phyloP scores from a whole-genome alignment of 192 early-diverging fungal genomes.

The Coemansia sp. region DNA sequence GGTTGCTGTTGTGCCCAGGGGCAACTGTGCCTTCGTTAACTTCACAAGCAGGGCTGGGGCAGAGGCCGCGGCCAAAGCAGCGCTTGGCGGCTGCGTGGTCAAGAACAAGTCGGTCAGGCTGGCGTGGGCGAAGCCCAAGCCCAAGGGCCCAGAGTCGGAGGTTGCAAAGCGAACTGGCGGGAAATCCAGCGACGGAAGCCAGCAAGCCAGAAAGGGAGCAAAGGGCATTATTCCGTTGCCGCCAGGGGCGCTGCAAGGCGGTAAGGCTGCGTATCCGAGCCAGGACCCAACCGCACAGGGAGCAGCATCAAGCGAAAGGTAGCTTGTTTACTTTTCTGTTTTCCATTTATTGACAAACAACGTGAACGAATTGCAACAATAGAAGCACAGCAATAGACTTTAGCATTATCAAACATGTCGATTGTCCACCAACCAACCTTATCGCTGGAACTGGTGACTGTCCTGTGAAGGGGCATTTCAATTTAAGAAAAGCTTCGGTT shows the following conservation, averaged over 20 bases:
- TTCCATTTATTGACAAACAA: not conserved
- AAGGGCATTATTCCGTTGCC: slow-evolving; percentile 23
- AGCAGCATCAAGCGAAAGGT: slow-evolving; percentile 15
- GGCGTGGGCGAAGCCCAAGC: slow-evolving; percentile 80
- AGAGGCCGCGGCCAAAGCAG: slow-evolving; percentile 76
- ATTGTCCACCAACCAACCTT: too few species aligned
- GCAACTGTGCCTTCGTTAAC: slow-evolving; percentile 90
- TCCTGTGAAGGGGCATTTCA: too few species aligned
- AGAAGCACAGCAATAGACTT: too few species aligned
- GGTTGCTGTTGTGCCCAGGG: slow-evolving; percentile 74
- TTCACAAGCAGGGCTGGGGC: slow-evolving; percentile 77
- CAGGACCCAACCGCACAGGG: slow-evolving; percentile 62
- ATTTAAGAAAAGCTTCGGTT: too few species aligned
- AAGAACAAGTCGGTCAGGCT: slow-evolving; percentile 71
- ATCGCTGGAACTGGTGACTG: too few species aligned
- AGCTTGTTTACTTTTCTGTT: not conserved
- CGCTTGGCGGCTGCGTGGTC: slow-evolving; percentile 69
- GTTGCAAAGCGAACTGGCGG: slow-evolving; percentile 11
- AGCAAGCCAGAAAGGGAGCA: slow-evolving; percentile 11
- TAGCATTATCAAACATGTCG: too few species aligned
- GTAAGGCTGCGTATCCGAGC: slow-evolving; percentile 49
- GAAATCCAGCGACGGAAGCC: slow-evolving; percentile 8
- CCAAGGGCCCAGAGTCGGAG: slow-evolving; percentile 67
- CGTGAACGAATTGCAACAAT: too few species aligned
- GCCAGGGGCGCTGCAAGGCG: slow-evolving; percentile 16